These are phyloP conservation scores for Neopestalotiopsis rosae DNA, from an alignment of 2,329 filamentous ascomycete species.

Conservation along the genomic window DNA sequence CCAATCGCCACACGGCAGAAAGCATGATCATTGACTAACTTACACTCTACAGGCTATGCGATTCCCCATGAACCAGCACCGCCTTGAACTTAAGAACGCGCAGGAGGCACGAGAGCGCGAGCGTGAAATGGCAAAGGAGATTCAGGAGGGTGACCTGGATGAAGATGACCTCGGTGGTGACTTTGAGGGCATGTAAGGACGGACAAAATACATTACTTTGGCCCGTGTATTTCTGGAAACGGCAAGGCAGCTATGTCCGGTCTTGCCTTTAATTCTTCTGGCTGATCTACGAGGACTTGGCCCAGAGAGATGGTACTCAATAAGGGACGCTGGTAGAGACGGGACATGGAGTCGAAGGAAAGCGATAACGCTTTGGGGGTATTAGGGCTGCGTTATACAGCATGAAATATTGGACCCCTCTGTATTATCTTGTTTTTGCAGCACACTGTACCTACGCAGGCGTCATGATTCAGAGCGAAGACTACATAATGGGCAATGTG, in stretches of 20 bases:
- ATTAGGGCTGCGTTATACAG: not conserved
- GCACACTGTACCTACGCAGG: slow-evolving; percentile 6
- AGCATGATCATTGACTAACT: slow-evolving; percentile 31
- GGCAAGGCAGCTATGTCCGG: not conserved
- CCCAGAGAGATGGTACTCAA: not conserved
- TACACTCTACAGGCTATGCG: slow-evolving; percentile 79
- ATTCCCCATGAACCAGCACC: slow-evolving; percentile 99
- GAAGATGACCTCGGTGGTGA: slow-evolving; percentile 95
- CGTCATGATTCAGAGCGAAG: slow-evolving; percentile 3
- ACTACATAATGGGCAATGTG: not conserved
- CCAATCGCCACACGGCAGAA: not conserved
- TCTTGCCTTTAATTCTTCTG: slow-evolving; percentile 6
- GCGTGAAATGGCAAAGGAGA: slow-evolving; percentile 97
- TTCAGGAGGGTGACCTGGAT: slow-evolving; percentile 95
- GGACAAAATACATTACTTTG: slow-evolving; percentile 26
- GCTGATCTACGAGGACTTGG: not conserved
- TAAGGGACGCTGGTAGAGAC: not conserved
- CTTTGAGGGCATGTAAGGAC: slow-evolving; percentile 84
- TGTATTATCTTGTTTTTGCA: slow-evolving; percentile 6
- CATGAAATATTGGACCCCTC: slow-evolving; percentile 6
- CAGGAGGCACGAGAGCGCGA: slow-evolving; percentile 98
- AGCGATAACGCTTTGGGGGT: not conserved
- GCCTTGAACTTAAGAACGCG: slow-evolving; percentile 95
- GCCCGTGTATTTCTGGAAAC: slow-evolving; percentile 21
- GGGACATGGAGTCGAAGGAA: not conserved